Percentiles rank a stretch among this genome's conserved stretches.
Conservation (phyloP, 495 filamentous ascomycete genomes). For the Rhizodiscina lignyota region DNA sequence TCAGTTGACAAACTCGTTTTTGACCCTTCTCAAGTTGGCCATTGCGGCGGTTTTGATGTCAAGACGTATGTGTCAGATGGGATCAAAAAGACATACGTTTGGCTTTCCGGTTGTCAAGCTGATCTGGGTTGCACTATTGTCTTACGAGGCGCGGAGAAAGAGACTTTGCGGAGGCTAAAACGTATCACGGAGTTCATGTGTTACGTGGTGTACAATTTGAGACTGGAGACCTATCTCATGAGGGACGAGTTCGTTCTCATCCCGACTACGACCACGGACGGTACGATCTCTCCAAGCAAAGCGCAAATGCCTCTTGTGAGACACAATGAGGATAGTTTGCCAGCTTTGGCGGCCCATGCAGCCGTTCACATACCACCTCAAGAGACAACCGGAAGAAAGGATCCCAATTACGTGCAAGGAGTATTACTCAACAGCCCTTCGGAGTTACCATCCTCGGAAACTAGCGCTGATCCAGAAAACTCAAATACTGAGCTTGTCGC, state of each 20-base stretch:
- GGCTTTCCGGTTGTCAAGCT: conserved; percentile 79
- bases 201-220: conserved; percentile 95
- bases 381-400: neutral
- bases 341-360: too few relatives aligned
- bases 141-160: conserved; percentile 61
- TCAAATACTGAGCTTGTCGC: neutral
- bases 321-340: too few relatives aligned
- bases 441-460: neutral
- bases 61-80: conserved; percentile 81
- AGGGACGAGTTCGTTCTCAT: conserved; percentile 86
- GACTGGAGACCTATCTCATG: conserved; percentile 91
- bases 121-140: conserved; percentile 94
- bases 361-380: too few relatives aligned
- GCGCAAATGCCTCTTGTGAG: too few relatives aligned
- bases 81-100: conserved; percentile 86
- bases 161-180: conserved; percentile 63
- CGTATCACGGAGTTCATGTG: conserved; percentile 96
- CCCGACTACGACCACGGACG: conserved; percentile 38
- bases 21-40: conserved; percentile 59
- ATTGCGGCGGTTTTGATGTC: conserved; percentile 74
- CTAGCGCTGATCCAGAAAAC: neutral
- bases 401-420: too few relatives aligned
- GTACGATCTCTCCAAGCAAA: conserved; percentile 1
- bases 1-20: conserved; percentile 89
- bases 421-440: neutral